Percentiles rank a stretch among this genome's conserved stretches.
Conservation (phyloP, 1,284 basidiomycete genomes). For the Microbotryum scabiosae region DNA sequence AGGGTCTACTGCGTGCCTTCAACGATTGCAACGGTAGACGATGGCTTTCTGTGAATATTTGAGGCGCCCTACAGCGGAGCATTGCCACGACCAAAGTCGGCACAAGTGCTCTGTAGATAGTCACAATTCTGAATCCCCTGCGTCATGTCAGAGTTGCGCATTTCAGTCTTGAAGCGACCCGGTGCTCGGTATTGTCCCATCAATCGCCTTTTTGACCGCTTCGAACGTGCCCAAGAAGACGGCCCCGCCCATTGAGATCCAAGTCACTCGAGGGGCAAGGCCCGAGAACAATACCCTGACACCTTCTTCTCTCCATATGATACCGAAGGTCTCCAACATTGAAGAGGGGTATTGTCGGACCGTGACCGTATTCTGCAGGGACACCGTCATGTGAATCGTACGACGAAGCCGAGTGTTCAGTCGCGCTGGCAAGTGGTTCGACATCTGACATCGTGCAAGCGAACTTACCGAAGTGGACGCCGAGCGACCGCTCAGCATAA, state of each 20-base stretch:
- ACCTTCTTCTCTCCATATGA: constrained; percentile 68
- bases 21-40: too few relatives aligned
- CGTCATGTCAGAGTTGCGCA: too few relatives aligned
- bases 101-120: too few relatives aligned
- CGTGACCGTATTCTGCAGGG: constrained; percentile 4
- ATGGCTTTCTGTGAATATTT: too few relatives aligned
- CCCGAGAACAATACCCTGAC: constrained; percentile 71
- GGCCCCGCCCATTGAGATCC: constrained; percentile 93
- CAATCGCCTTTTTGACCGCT: constrained; percentile 14
- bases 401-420: not conserved
- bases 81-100: too few relatives aligned
- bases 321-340: constrained; percentile 38
- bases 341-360: constrained; percentile 26
- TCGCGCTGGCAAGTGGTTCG: not conserved
- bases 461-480: not conserved
- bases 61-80: too few relatives aligned
- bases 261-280: constrained; percentile 80
- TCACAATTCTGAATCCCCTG: too few relatives aligned
- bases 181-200: not conserved
- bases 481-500: constrained; percentile 59
- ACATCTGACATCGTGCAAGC: not conserved
- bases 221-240: constrained; percentile 96
- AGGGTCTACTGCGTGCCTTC: too few relatives aligned
- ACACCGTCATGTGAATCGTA: constrained; percentile 8
- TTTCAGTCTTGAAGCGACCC: too few relatives aligned